Evolutionary conservation across 441 rosid species (phyloP).

Genomic region (Euphorbia corollata): DNA sequence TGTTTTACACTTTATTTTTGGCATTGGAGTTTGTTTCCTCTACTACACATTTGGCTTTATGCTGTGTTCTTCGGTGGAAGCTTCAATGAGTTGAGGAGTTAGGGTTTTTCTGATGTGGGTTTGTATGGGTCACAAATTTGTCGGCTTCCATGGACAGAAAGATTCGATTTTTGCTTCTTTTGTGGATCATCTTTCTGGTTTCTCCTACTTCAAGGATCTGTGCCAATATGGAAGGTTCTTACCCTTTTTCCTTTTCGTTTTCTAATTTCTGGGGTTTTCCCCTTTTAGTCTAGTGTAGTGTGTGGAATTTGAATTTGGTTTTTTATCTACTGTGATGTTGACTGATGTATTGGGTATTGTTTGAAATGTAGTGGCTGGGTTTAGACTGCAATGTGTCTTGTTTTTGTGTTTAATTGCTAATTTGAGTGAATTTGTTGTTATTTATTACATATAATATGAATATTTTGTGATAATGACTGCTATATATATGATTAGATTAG

Average conservation of each 20-base stretch:
- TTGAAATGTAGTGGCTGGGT: conserved; percentile 3
- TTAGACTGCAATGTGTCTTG: conserved; percentile 7
- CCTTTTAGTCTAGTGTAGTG: not conserved
- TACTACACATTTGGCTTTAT: conserved; percentile 14
- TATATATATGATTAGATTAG: conserved; percentile 5
- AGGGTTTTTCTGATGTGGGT: conserved; percentile 17
- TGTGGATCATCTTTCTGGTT: conserved; percentile 23
- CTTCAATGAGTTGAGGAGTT: conserved; percentile 15
- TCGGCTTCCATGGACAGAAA: conserved; percentile 24
- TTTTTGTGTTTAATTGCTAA: not conserved
- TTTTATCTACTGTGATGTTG: conserved; percentile 12
- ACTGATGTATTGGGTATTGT: not conserved
- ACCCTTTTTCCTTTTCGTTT: not conserved
- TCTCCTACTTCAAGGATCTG: conserved; percentile 23
- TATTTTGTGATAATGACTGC: conserved; percentile 12
- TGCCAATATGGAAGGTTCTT: conserved; percentile 31
- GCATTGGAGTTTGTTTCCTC: not conserved
- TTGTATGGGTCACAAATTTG: conserved; percentile 14
- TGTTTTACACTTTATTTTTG: not conserved
- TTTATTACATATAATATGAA: not conserved
- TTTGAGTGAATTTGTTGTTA: not conserved
- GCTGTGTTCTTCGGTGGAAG: conserved; percentile 10
- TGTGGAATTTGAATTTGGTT: conserved; percentile 3
- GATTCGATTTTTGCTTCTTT: conserved; percentile 16
- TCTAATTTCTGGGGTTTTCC: not conserved